Percentiles rank a stretch among this genome's conserved stretches.
phyloP scores from a whole-genome alignment of 2,329 filamentous ascomycete genomes.

The Coleophoma eucalyptorum region DNA sequence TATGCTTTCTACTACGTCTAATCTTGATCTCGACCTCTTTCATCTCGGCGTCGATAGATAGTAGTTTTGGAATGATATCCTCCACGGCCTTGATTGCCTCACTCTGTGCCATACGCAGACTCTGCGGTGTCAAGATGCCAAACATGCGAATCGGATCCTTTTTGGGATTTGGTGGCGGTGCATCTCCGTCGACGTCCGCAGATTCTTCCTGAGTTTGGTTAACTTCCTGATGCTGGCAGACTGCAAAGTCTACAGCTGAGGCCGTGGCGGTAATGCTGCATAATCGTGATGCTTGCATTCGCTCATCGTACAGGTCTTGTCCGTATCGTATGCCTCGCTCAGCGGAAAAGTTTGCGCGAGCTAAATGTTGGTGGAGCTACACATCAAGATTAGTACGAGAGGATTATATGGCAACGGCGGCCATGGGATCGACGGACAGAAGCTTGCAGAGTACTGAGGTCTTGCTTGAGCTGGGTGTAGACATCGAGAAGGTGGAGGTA shows the following conservation, averaged over 20 bases:
- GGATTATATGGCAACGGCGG: neutral
- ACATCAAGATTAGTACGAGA: neutral
- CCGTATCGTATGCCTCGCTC: constrained; percentile 62
- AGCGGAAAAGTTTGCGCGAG: constrained; percentile 74
- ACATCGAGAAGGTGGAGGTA: constrained; percentile 65
- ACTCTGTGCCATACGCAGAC: constrained; percentile 52
- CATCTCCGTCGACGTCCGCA: neutral
- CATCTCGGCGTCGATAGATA: constrained; percentile 57
- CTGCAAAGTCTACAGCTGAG: constrained; percentile 25
- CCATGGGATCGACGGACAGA: constrained; percentile 32
- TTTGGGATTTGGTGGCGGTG: neutral
- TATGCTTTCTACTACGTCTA: constrained; percentile 45
- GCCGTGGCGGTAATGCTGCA: constrained; percentile 30
- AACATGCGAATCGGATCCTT: constrained; percentile 55
- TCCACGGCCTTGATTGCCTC: constrained; percentile 54
- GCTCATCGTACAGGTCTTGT: constrained; percentile 66
- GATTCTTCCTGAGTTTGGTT: constrained; percentile 21
- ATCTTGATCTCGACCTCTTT: constrained; percentile 65
- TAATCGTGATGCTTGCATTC: constrained; percentile 60
- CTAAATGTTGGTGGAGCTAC: constrained; percentile 37
- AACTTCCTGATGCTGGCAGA: constrained; percentile 50
- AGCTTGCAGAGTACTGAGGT: constrained; percentile 50
- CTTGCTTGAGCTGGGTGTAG: constrained; percentile 56
- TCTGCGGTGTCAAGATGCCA: constrained; percentile 45
- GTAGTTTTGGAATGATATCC: constrained; percentile 51